Conservation (phyloP, 345 rosid species). For the Salix udensis region DNA sequence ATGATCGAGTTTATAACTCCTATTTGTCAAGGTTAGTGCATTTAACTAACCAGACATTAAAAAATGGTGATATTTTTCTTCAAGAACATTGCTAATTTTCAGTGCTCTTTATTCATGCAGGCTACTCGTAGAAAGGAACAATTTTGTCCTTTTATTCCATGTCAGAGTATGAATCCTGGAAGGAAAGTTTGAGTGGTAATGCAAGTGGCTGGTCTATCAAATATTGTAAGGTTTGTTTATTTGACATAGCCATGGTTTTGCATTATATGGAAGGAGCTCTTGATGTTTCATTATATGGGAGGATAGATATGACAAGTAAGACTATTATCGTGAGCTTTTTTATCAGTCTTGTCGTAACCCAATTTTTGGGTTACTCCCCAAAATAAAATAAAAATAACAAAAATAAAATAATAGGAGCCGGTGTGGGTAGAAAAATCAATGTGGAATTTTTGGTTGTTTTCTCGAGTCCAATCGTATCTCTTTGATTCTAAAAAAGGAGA, state of each 20-base stretch:
- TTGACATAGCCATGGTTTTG: not conserved
- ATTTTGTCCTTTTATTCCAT: conserved; percentile 71
- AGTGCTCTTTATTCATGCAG: not conserved
- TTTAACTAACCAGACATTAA: not conserved
- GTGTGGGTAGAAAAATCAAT: no score
- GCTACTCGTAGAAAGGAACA: conserved; percentile 38
- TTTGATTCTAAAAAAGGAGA: no score
- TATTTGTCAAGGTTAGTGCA: conserved; percentile 71
- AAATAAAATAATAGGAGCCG: no score
- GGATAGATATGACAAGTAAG: no score
- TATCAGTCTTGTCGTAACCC: no score
- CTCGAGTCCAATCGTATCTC: no score
- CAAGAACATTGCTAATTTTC: not conserved
- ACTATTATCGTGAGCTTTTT: no score
- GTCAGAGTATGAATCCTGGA: conserved; percentile 90
- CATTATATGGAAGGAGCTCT: no score
- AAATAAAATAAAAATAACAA: no score
- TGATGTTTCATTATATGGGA: no score
- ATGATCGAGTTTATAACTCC: conserved; percentile 91
- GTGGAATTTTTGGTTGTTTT: no score
- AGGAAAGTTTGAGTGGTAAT: conserved; percentile 59
- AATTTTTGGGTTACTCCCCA: no score
- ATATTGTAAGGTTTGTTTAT: conserved; percentile 78
- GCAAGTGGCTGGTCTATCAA: conserved; percentile 81
- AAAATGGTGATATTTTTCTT: not conserved